Conservation (phyloP, 352 stramenopile genomes). For the Phytophthora quininea region DNA sequence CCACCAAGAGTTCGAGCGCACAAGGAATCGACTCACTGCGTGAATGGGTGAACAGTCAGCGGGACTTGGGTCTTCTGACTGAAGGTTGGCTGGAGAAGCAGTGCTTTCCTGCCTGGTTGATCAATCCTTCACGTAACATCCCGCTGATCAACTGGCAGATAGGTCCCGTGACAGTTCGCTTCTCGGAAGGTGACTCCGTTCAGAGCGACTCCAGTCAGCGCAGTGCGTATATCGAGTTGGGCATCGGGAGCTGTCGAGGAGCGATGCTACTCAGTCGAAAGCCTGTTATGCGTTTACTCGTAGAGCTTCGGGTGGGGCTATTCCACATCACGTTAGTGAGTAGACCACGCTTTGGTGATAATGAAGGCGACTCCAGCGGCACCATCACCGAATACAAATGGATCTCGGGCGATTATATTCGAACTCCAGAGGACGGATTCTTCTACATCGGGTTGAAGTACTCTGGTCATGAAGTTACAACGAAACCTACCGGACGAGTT, state of each 20-base stretch:
- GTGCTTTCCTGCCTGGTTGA: slow-evolving; percentile 27
- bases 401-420: slow-evolving; percentile 73
- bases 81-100: slow-evolving; percentile 35
- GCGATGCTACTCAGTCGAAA: slow-evolving; percentile 43
- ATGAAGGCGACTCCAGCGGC: slow-evolving; percentile 2
- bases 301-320: slow-evolving; percentile 64
- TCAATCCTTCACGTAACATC: slow-evolving; percentile 28
- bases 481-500: slow-evolving; percentile 21
- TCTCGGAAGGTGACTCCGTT: slow-evolving; percentile 39
- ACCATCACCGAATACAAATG: slow-evolving; percentile 41
- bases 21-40: slow-evolving; percentile 26
- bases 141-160: slow-evolving; percentile 70
- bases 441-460: slow-evolving; percentile 78
- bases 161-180: slow-evolving; percentile 43
- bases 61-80: slow-evolving; percentile 15
- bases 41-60: slow-evolving; percentile 32
- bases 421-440: slow-evolving; percentile 65
- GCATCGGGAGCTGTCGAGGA: slow-evolving; percentile 53
- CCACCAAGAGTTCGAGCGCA: slow-evolving; percentile 22
- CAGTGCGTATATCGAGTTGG: slow-evolving; percentile 46
- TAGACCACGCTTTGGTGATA: slow-evolving; percentile 13
- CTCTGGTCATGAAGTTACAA: slow-evolving; percentile 18
- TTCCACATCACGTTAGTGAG: slow-evolving; percentile 49
- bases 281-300: slow-evolving; percentile 44
- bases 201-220: slow-evolving; percentile 12